These are phyloP conservation scores for Furcasterigmium furcatum DNA, from an alignment of 2,329 filamentous ascomycete genomes.

Conservation along the genomic window DNA sequence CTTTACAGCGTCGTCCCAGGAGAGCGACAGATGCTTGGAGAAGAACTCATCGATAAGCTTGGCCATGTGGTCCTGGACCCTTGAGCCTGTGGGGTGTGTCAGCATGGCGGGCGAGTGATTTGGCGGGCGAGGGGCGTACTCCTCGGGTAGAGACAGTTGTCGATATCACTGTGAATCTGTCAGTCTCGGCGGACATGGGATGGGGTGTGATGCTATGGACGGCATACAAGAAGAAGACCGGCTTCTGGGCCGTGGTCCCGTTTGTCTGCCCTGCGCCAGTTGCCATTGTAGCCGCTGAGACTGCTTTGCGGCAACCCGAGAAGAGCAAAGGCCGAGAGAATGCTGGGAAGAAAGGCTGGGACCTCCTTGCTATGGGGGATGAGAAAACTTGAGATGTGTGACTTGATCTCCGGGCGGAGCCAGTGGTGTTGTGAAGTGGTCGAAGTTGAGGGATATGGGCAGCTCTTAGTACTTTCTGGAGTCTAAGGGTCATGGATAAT, in stretches of 20 bases:
- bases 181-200: no score
- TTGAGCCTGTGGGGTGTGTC: slow-evolving; percentile 50
- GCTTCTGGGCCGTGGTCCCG: slow-evolving; percentile 27
- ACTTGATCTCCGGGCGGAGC: no score
- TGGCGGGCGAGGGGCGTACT: slow-evolving; percentile 46
- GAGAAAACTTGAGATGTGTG: no score
- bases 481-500: no score
- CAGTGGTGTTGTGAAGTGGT: no score
- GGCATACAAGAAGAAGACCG: slow-evolving; percentile 43
- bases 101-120: neutral
- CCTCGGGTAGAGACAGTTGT: slow-evolving; percentile 94
- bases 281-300: no score
- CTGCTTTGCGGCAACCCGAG: no score
- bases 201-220: slow-evolving; percentile 5
- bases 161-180: slow-evolving; percentile 99
- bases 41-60: slow-evolving; percentile 70
- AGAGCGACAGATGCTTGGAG: slow-evolving; percentile 67
- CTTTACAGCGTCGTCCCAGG: slow-evolving; percentile 73
- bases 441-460: no score
- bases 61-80: slow-evolving; percentile 87
- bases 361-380: no score
- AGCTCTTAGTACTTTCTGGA: no score
- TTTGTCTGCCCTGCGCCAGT: slow-evolving; percentile 21
- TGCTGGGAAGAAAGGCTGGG: no score
- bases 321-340: no score